phyloP scores from a whole-genome alignment of 2,329 filamentous ascomycete genomes.

The Aspergillus ibericus region DNA sequence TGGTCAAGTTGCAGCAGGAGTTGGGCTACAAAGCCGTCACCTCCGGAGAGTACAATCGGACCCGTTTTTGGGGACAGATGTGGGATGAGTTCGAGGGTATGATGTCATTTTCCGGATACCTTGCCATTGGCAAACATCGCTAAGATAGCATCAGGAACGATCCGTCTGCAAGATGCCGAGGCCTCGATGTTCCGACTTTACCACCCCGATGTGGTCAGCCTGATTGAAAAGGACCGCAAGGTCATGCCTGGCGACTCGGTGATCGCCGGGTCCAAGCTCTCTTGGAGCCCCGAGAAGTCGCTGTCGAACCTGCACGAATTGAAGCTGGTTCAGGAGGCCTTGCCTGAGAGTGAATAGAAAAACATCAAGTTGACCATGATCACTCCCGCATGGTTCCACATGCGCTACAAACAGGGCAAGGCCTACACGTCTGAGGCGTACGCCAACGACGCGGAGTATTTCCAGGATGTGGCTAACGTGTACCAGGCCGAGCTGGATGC shows the following conservation, averaged over 20 bases:
- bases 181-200: slow-evolving; percentile 29
- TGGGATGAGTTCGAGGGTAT: slow-evolving; percentile 6
- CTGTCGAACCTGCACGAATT: slow-evolving; percentile 15
- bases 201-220: slow-evolving; percentile 28
- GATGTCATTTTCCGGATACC: background rate
- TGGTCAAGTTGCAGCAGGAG: background rate
- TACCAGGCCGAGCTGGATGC: background rate
- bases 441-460: slow-evolving; percentile 1
- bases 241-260: slow-evolving; percentile 31
- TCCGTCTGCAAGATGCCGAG: slow-evolving; percentile 27
- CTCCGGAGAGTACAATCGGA: slow-evolving; percentile 3
- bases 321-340: slow-evolving; percentile 1
- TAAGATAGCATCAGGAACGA: slow-evolving; percentile 16
- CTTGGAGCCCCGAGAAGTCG: slow-evolving; percentile 18
- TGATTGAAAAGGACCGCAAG: slow-evolving; percentile 28
- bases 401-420: slow-evolving; percentile 5
- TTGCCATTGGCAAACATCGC: background rate
- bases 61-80: slow-evolving; percentile 3
- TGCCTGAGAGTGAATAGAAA: background rate
- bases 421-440: background rate
- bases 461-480: background rate
- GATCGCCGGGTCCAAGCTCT: slow-evolving; percentile 26
- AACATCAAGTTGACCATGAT: slow-evolving; percentile 5
- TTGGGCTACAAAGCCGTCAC: slow-evolving; percentile 1
- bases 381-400: slow-evolving; percentile 4